Evolutionary conservation across 2,329 filamentous ascomycete species (phyloP).

Genomic region (Penicillium psychrosexuale): DNA sequence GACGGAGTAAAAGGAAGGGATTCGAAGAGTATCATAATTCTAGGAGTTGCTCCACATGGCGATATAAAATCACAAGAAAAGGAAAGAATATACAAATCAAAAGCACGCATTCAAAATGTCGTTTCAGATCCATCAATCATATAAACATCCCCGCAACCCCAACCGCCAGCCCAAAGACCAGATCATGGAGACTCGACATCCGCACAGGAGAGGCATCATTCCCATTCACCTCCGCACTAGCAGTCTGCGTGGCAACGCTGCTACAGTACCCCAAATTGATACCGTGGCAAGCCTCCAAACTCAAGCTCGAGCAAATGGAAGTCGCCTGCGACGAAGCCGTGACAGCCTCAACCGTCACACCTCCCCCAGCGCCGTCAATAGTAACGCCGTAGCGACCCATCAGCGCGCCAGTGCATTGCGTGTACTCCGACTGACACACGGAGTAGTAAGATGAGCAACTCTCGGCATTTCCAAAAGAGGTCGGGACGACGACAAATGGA

Average conservation of each 20-base stretch:
- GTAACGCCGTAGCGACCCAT: slow-evolving; percentile 53
- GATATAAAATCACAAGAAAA: slow-evolving; percentile 4
- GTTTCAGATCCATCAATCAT: slow-evolving; percentile 26
- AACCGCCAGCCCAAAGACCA: slow-evolving; percentile 42
- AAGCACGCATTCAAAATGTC: neutral
- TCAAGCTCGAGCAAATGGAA: slow-evolving; percentile 48
- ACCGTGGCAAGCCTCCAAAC: slow-evolving; percentile 48
- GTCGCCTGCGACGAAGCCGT: slow-evolving; percentile 42
- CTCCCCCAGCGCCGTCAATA: slow-evolving; percentile 48
- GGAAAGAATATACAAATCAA: slow-evolving; percentile 11
- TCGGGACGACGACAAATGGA: slow-evolving; percentile 54
- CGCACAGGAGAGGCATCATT: slow-evolving; percentile 29
- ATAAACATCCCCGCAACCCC: slow-evolving; percentile 48
- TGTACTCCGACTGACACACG: slow-evolving; percentile 49
- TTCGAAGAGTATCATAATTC: neutral
- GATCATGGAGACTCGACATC: slow-evolving; percentile 42
- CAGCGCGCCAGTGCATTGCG: slow-evolving; percentile 44
- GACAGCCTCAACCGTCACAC: slow-evolving; percentile 48
- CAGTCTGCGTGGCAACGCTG: slow-evolving; percentile 28
- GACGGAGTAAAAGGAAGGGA: no score
- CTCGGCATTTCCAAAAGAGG: slow-evolving; percentile 51
- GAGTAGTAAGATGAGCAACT: slow-evolving; percentile 55
- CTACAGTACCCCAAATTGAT: slow-evolving; percentile 48
- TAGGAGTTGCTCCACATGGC: neutral
- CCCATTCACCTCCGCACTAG: slow-evolving; percentile 27